phyloP scores from a whole-genome alignment of 208 protist genomes.

The Trypanosoma grayi region DNA sequence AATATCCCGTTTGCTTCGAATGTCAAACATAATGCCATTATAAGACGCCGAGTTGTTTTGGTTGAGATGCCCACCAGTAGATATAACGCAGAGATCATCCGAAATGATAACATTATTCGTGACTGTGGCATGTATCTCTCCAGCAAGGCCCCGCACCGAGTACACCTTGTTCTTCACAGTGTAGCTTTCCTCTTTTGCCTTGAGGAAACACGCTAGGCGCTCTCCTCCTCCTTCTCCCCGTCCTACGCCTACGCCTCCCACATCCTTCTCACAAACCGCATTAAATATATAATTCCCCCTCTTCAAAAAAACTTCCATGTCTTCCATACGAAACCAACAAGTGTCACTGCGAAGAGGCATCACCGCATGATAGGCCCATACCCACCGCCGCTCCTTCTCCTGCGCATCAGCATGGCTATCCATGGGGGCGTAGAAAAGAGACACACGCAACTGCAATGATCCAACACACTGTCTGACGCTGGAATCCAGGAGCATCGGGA shows the following conservation, averaged over 20 bases:
- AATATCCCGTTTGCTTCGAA: slow-evolving; percentile 76
- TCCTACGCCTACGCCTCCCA: not conserved
- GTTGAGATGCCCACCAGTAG: slow-evolving; percentile 65
- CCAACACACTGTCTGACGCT: not conserved
- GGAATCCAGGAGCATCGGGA: slow-evolving; percentile 14
- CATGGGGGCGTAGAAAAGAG: slow-evolving; percentile 21
- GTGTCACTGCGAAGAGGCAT: not conserved
- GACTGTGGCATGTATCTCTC: slow-evolving; percentile 10
- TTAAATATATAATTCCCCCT: slow-evolving; percentile 24
- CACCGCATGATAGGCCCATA: slow-evolving; percentile 16
- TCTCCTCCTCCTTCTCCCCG: not conserved
- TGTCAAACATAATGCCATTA: slow-evolving; percentile 93
- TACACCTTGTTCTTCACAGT: slow-evolving; percentile 16
- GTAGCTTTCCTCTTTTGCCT: not conserved
- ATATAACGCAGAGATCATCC: slow-evolving; percentile 56
- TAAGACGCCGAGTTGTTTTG: slow-evolving; percentile 82
- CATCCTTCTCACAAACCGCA: slow-evolving; percentile 8
- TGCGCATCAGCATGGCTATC: not conserved
- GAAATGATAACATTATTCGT: slow-evolving; percentile 13
- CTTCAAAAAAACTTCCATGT: slow-evolving; percentile 6
- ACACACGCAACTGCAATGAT: slow-evolving; percentile 7
- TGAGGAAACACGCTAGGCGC: slow-evolving; percentile 14
- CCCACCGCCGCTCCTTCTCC: slow-evolving; percentile 13
- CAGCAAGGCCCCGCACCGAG: slow-evolving; percentile 13
- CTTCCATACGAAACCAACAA: slow-evolving; percentile 7